These are phyloP conservation scores for Pyrenopolyporus hunteri DNA, from an alignment of 495 filamentous ascomycete genomes.

Conservation along the genomic window DNA sequence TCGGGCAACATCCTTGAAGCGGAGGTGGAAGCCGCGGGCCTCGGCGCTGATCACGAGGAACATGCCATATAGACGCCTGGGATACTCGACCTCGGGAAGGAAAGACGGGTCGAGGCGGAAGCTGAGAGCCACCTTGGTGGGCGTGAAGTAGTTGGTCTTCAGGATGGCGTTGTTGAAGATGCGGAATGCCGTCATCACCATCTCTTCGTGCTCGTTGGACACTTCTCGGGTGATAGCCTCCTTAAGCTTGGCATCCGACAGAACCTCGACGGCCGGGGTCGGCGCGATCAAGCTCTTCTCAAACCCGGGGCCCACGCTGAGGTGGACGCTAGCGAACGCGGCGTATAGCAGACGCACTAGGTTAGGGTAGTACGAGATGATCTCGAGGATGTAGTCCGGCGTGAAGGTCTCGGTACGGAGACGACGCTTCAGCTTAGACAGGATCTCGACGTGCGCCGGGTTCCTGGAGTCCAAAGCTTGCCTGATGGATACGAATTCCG, in stretches of 20 bases:
- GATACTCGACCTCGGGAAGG: conserved; percentile 89
- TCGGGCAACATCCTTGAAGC: conserved; percentile 95
- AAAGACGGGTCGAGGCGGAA: conserved; percentile 92
- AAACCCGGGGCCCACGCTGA: conserved; percentile 78
- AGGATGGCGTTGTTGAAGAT: conserved; percentile 89
- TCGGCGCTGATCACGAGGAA: conserved; percentile 97
- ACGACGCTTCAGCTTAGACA: conserved; percentile 94
- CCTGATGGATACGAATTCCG: conserved; percentile 85
- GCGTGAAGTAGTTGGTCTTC: conserved; percentile 99
- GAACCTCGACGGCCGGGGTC: conserved; percentile 69
- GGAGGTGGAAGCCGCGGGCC: conserved; percentile 94
- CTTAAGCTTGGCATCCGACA: conserved; percentile 79
- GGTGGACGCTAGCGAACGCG: conserved; percentile 88
- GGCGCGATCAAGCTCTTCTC: conserved; percentile 76
- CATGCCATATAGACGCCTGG: conserved; percentile 94
- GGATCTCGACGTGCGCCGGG: conserved; percentile 83
- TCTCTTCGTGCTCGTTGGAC: conserved; percentile 92
- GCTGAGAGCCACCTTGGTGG: conserved; percentile 96
- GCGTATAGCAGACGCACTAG: conserved; percentile 89
- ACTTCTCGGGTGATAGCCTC: conserved; percentile 81
- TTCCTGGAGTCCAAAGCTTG: conserved; percentile 76
- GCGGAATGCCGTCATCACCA: conserved; percentile 97
- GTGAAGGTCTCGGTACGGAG: conserved; percentile 97
- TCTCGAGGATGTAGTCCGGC: conserved; percentile 95
- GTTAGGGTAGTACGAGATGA: conserved; percentile 89